Evolutionary conservation across 1,139 yeast genomes (phyloP), one percentile per base, ranked within the genome.

Genomic region (Magnusiomyces paraingens): DNA sequence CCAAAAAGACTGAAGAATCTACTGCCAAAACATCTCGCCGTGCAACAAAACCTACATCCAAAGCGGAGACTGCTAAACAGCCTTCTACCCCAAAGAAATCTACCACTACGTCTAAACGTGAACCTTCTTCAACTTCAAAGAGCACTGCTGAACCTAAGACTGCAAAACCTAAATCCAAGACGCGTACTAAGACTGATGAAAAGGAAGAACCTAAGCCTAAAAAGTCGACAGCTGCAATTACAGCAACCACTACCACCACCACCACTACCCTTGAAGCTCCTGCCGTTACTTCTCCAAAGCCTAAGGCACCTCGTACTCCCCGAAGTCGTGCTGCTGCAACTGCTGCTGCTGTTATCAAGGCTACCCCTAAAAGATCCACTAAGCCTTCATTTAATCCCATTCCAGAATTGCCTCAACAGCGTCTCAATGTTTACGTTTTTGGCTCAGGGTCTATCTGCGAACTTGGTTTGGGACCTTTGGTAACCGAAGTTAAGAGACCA

Each of bases 361-460:
- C 49, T 5, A 40, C 50, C 17, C 12, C 49, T 32, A 36, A 39
- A 8, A 40, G 35, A 3, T 11, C 49, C 10, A 22, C 41, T 22
- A 51, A 50, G 40, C 38, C 52, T 14, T 40, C 52, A 10, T 42
- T 54, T 15, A 54, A 54, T 43, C 44, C 38, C 15, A 47, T 47
- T 20, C 81, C 81, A 5, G 46, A 54, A 6, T 64, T 72, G 32
- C 78, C 75, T 59, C 62, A 75, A 1, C 71, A 75, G 39, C 78
- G 78, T 17, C 72, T 91, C 53, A 94, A 89, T 64, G 76, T 93
- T 1, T 93, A 86, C 67, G 95, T 88, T 42, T 93, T 95, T 86
- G 99, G 99, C 38, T 81, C 95, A 0, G 99, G 99, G 0, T 84
- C 96, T 1, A 91, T 93, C 91, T 90, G 97, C 74, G 99, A 94